phyloP scores from a whole-genome alignment of 129 eudicot species.

The Apium graveolens region DNA sequence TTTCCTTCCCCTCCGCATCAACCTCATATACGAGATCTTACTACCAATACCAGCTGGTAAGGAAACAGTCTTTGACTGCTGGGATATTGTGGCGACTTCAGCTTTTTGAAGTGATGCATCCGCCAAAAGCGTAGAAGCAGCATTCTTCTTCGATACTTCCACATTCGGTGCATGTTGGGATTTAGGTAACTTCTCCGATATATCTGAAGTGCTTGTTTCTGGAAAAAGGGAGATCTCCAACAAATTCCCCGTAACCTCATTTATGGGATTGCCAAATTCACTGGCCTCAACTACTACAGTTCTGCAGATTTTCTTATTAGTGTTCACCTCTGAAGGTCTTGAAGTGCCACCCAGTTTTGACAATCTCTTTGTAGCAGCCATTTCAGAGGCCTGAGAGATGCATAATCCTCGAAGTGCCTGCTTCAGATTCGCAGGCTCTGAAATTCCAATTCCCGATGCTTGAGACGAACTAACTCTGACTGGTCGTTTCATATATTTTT shows the following conservation, averaged over 20 bases:
- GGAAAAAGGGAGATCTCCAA: slow-evolving; percentile 53
- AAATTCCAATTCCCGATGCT: slow-evolving; percentile 50
- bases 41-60: slow-evolving; percentile 9
- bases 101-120: background rate
- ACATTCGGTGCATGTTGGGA: slow-evolving; percentile 2
- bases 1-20: slow-evolving; percentile 27
- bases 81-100: background rate
- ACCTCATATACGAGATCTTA: slow-evolving; percentile 14
- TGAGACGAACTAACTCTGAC: slow-evolving; percentile 42
- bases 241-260: slow-evolving; percentile 23
- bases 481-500: slow-evolving; percentile 73
- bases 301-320: slow-evolving; percentile 32
- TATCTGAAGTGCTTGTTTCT: slow-evolving; percentile 24
- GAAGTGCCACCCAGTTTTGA: slow-evolving; percentile 38
- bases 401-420: slow-evolving; percentile 92
- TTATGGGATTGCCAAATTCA: slow-evolving; percentile 24
- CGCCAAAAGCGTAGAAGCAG: slow-evolving; percentile 3
- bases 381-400: slow-evolving; percentile 89
- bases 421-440: slow-evolving; percentile 60
- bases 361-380: slow-evolving; percentile 71
- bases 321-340: slow-evolving; percentile 31
- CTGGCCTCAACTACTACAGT: slow-evolving; percentile 37
- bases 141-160: slow-evolving; percentile 13
- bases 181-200: slow-evolving; percentile 18
- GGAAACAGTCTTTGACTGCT: slow-evolving; percentile 13